Base-by-base conservation (phyloP, 1,139 yeast species). In the Geotrichum bryndzae region DNA sequence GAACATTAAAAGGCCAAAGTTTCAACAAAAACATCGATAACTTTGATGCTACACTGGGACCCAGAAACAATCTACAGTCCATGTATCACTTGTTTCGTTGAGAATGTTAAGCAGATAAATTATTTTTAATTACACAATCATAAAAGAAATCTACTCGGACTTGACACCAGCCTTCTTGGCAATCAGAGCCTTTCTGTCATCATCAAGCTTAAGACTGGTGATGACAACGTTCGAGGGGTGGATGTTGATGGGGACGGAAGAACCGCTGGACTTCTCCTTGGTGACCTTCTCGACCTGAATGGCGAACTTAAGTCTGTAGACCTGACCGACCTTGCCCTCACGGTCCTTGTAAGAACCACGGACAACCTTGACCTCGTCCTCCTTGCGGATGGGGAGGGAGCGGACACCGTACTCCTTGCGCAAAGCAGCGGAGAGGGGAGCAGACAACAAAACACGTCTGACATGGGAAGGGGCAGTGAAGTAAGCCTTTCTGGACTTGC, bases 271-370 rank as follows among this genome's bases (percentile, higher is more conserved):
- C 86, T 94, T 95, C 83, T 94, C 98, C 84, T 88, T 90, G 84
- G 94, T 86, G 80, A 95, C 85, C 85, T 94, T 94, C 85, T 92
- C 99, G 76, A 95, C 88, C 83, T 92, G 98, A 73, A 95, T 84
- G 75, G 96, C 87, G 79, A 84, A 95, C 83, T 94, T 95, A 83
- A 94, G 89, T 89, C 99, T 94, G 97, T 95, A 95, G 74, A 94
- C 99, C 71, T 96, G 88, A 75, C 94, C 84, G 79, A 95, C 87
- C 84, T 91, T 90, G 82, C 99, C 99, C 85, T 94, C 99, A 77
- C 94, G 92, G 80, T 98, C 99, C 87, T 94, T 95, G 89, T 90
- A 89, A 77, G 99, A 89, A 79, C 99, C 99, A 84, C 99, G 94
- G 80, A 87, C 92, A 78, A 95, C 94, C 74, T 84, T 80, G 74